Conservation (phyloP, 345 rosid species). For the Aquilaria malaccensis region DNA sequence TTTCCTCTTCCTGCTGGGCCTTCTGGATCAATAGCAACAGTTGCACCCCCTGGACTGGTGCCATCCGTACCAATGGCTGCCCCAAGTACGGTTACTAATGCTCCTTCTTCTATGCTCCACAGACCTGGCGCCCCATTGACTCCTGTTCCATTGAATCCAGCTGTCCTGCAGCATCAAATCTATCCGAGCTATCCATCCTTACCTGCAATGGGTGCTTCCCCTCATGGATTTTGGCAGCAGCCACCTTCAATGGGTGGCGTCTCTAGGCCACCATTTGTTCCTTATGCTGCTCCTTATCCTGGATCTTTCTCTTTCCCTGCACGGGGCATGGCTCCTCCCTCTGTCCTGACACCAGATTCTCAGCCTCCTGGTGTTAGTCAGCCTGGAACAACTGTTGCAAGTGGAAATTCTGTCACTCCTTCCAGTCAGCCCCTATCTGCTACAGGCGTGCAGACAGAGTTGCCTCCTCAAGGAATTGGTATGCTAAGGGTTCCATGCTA, state of each 20-base stretch:
- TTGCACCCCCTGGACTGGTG: slow-evolving; percentile 38
- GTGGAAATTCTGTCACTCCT: slow-evolving; percentile 27
- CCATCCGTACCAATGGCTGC: slow-evolving; percentile 19
- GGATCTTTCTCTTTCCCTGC: slow-evolving; percentile 47
- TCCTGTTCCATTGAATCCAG: slow-evolving; percentile 37
- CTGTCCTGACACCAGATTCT: slow-evolving; percentile 44
- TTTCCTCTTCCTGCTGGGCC: slow-evolving; percentile 36
- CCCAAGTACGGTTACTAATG: slow-evolving; percentile 37
- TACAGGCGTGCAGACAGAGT: slow-evolving; percentile 36
- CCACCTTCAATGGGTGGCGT: slow-evolving; percentile 60
- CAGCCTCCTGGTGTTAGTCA: slow-evolving; percentile 57
- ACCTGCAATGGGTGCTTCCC: slow-evolving; percentile 51
- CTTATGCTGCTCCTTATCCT: slow-evolving; percentile 56
- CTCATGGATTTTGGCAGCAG: slow-evolving; percentile 74
- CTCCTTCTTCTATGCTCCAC: slow-evolving; percentile 30
- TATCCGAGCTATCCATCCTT: slow-evolving; percentile 53
- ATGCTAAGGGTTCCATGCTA: slow-evolving; percentile 69
- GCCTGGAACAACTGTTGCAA: slow-evolving; percentile 35
- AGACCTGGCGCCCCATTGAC: slow-evolving; percentile 34
- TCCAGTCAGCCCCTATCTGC: slow-evolving; percentile 35
- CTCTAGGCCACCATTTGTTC: slow-evolving; percentile 50
- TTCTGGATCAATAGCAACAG: slow-evolving; percentile 26
- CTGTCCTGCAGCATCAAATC: slow-evolving; percentile 54
- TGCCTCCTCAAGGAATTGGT: slow-evolving; percentile 70
- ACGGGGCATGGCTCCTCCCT: slow-evolving; percentile 33